These are phyloP conservation scores for Crepidotus variabilis DNA, from an alignment of 768 basidiomycete species.

Conservation along the genomic window DNA sequence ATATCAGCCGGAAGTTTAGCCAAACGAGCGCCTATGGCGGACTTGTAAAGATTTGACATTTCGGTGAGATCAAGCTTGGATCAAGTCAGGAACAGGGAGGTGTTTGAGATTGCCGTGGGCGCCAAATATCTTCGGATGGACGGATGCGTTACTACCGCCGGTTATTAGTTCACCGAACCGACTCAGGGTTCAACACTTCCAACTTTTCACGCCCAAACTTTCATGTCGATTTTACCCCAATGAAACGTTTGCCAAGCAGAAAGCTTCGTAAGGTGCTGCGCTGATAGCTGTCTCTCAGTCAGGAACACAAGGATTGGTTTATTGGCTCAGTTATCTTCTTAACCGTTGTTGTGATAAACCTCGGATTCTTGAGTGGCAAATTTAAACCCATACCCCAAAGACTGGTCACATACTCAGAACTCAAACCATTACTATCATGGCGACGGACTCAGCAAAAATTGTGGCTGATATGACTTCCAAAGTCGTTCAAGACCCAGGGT, in stretches of 20 bases:
- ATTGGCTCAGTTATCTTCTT: not conserved
- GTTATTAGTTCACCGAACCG: not conserved
- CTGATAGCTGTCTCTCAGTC: no score
- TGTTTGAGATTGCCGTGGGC: no score
- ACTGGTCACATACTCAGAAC: not conserved
- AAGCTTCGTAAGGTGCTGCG: no score
- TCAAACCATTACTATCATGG: not conserved
- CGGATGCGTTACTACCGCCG: not conserved
- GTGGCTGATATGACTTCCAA: not conserved
- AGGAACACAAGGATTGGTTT: no score
- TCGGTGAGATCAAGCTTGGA: not conserved
- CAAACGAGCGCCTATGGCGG: slow-evolving; percentile 71
- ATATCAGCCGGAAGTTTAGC: slow-evolving; percentile 58
- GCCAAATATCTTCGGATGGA: not conserved
- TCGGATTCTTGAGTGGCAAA: not conserved
- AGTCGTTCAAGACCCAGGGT: not conserved
- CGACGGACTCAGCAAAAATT: not conserved
- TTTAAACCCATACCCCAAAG: not conserved
- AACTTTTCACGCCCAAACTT: not conserved
- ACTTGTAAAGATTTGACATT: slow-evolving; percentile 76
- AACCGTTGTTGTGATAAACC: not conserved
- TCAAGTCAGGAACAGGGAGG: not conserved
- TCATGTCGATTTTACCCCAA: not conserved
- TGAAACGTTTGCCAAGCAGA: not conserved
- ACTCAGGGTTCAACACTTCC: no score